Evolutionary conservation across 2,329 filamentous ascomycete species (phyloP).

Genomic region (Neofusicoccum umdonicola): DNA sequence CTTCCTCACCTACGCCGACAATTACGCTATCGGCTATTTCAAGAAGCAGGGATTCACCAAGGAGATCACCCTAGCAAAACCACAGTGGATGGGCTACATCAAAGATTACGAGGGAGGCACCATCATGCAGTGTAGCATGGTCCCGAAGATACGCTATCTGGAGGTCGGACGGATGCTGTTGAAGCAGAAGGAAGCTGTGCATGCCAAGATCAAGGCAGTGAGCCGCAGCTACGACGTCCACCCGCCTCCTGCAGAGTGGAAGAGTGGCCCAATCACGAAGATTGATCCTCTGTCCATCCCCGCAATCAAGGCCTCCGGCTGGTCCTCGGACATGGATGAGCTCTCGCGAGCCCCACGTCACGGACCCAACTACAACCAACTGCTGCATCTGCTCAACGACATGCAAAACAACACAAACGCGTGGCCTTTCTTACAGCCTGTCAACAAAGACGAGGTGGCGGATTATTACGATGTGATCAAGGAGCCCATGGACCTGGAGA

Average conservation of each 20-base stretch:
- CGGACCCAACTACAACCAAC: slow-evolving; percentile 92
- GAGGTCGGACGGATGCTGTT: slow-evolving; percentile 90
- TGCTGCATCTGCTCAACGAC: slow-evolving; percentile 88
- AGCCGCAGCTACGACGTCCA: slow-evolving; percentile 87
- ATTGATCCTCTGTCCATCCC: slow-evolving; percentile 86
- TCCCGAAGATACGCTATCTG: slow-evolving; percentile 90
- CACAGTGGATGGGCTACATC: slow-evolving; percentile 98
- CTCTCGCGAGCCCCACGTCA: slow-evolving; percentile 91
- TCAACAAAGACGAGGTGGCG: slow-evolving; percentile 93
- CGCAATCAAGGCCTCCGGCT: slow-evolving; percentile 85
- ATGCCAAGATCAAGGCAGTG: slow-evolving; percentile 90
- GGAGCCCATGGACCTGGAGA: slow-evolving; percentile 92
- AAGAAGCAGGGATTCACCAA: slow-evolving; percentile 99
- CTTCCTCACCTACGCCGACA: slow-evolving; percentile 97
- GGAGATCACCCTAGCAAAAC: slow-evolving; percentile 87
- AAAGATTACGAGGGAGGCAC: slow-evolving; percentile 99
- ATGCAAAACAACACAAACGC: slow-evolving; percentile 90
- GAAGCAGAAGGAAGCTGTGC: slow-evolving; percentile 94
- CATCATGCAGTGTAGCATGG: slow-evolving; percentile 99
- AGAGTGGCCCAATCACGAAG: slow-evolving; percentile 56
- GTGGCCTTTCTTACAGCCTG: slow-evolving; percentile 92
- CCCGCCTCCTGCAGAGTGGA: slow-evolving; percentile 78
- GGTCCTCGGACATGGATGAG: slow-evolving; percentile 98
- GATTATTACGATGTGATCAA: slow-evolving; percentile 99
- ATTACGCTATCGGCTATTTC: slow-evolving; percentile 98